phyloP scores from a whole-genome alignment of 768 basidiomycete genomes.

The Leccinum sublutescens region DNA sequence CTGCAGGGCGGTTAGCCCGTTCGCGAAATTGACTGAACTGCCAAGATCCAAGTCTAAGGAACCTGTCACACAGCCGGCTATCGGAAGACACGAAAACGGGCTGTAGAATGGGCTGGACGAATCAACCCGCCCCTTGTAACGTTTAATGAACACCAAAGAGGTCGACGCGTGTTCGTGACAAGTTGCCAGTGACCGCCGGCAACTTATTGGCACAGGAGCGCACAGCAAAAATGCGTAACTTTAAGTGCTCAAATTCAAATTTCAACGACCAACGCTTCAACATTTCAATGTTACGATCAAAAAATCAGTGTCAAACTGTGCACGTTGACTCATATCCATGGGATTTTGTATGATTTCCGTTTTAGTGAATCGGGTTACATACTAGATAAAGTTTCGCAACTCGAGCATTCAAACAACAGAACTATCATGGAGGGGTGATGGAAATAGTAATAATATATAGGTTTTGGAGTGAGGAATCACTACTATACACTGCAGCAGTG shows the following conservation, averaged over 20 bases:
- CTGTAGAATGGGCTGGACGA: not conserved
- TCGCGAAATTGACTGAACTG: not conserved
- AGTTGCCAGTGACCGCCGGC: too few relatives aligned
- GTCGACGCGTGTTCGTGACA: too few relatives aligned
- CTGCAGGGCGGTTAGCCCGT: not conserved
- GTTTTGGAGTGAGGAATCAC: conserved; percentile 9
- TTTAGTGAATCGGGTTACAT: not conserved
- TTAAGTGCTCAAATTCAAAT: not conserved
- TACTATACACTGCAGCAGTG: conserved; percentile 12
- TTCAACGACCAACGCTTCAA: not conserved
- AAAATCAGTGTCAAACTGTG: conserved; percentile 1
- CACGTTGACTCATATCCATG: not conserved
- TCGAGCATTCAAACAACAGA: not conserved
- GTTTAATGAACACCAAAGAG: too few relatives aligned
- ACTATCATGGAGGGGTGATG: not conserved
- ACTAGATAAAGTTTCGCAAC: not conserved
- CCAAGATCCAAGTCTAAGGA: not conserved
- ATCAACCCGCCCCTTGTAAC: not conserved
- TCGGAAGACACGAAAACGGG: not conserved
- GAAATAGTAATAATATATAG: conserved; percentile 31
- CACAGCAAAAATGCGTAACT: not conserved
- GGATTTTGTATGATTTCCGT: not conserved
- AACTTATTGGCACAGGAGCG: too few relatives aligned
- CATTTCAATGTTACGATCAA: not conserved
- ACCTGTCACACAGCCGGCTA: not conserved